Base-by-base conservation (phyloP, 257 asterid species). In the Capsicum baccatum region DNA sequence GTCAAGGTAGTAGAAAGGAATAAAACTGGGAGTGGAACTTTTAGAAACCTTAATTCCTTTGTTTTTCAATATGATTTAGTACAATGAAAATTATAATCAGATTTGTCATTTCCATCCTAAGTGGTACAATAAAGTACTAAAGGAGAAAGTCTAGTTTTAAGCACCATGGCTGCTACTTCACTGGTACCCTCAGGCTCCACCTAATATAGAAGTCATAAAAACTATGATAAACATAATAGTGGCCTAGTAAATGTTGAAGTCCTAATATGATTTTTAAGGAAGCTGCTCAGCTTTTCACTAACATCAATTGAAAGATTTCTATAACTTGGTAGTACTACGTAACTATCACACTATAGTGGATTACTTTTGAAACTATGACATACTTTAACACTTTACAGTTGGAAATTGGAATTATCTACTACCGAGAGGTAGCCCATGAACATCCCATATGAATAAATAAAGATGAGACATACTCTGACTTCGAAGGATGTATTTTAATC, bases 401-500 rank as follows among this genome's bases (percentile, higher is more conserved):
- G 44, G 8, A 5, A 44, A 44, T 44, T 44, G 17, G 44, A 50
- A 74, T 21, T 12, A 50, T 74, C 19, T 48, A 50, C 19, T 19
- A 50, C 37, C 19, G 17, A 74, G 21, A 11, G 48, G 4, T 21
- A 50, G 47, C 37, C 15, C 39, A 12, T 71, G n/a, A 71, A 47
- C 37, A 48, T 74, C 21, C 21, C 17, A 13, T 67, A 76, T 76
- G 81, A 76, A 52, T 74, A 50, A 19, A 89, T 66, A 57, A 86
- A 13, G 89, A 87, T 0, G 59, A 85, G 44, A 12, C 57, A 5
- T 26, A 21, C 47, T 76, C 63, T 9, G 13, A 52, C 81, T 21
- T 12, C 1, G 62, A 21, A 52, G 26, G 62, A 54, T 7, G 14
- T 78, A 54, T 78, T 54, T 54, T 26, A 73, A 73, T 73, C 39